These are phyloP conservation scores for Mortierella sp. DNA, from an alignment of 371 early-diverging fungal species.

Conservation along the genomic window DNA sequence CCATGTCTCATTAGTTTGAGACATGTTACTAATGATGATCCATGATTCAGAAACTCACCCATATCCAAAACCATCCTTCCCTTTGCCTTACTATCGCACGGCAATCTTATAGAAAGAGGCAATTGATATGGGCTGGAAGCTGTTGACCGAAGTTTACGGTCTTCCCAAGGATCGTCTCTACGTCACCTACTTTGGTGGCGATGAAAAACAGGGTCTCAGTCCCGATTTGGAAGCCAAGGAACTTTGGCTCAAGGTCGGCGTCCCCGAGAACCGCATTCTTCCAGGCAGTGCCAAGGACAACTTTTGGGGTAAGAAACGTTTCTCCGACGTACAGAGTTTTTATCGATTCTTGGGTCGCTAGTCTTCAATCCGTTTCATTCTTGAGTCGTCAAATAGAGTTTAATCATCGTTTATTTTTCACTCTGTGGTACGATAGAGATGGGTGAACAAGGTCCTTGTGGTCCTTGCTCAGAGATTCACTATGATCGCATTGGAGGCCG, in stretches of 20 bases:
- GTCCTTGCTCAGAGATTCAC: slow-evolving; percentile 99
- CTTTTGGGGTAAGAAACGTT: slow-evolving; percentile 93
- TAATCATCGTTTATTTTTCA: neutral
- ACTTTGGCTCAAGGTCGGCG: slow-evolving; percentile 95
- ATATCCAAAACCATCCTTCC: no score
- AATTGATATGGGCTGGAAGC: slow-evolving; percentile 94
- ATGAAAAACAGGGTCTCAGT: slow-evolving; percentile 81
- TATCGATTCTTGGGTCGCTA: no score
- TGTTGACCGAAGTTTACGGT: slow-evolving; percentile 92
- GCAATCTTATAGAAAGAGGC: slow-evolving; percentile 78
- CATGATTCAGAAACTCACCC: neutral
- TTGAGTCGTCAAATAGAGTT: no score
- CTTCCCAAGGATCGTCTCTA: slow-evolving; percentile 94
- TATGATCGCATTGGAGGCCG: slow-evolving; percentile 99
- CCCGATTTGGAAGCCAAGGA: slow-evolving; percentile 95
- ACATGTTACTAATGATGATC: no score
- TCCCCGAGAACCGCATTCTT: slow-evolving; percentile 88
- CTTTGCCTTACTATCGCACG: no score
- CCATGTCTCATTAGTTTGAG: no score
- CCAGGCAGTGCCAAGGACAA: slow-evolving; percentile 97
- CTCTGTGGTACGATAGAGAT: slow-evolving; percentile 76
- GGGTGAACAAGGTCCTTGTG: slow-evolving; percentile 99
- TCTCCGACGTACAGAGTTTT: neutral
- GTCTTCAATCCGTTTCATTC: no score
- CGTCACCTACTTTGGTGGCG: slow-evolving; percentile 99